Base-by-base conservation (phyloP, 169 alveolate genomes). In the Babesia caballi region DNA sequence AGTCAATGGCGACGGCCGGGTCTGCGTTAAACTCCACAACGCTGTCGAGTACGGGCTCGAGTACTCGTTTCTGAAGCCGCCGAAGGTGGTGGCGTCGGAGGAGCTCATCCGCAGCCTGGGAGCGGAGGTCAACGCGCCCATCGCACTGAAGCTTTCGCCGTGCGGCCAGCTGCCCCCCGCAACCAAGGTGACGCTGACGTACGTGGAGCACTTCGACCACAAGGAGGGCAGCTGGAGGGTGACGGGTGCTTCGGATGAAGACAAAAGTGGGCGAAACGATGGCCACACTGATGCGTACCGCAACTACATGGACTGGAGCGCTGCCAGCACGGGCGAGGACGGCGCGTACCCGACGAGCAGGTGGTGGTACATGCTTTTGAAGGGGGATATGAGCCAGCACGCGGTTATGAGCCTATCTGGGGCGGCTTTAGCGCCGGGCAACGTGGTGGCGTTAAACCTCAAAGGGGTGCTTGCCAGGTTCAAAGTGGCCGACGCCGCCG, bases 11-110 rank as follows among this genome's bases (percentile, higher is more conserved):
- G 40, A 40, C 53, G 6, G 28, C 9, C 27, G 9, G 49, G 80
- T 51, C 8, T 75, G 74, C 46, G 57, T 30, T 21, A 32, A 58
- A 35, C 61, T 75, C 21, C 85, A 66, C 70, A 75, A 58, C 40
- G 46, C 85, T 21, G 85, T 57, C 4, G 85, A 75, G 42, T 65
- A 63, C 65, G 81, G 70, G 23, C 8, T 50, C 35, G 85, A 75
- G 44, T 75, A 65, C 41, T 38, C 70, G 27, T 65, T 47, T 27
- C 59, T 75, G 23, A 65, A 65, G 36, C 66, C 77, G 21, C 68
- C 85, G 9, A 75, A 75, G 32, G 56, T 60, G 25, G 30, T 77
- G 25, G 66, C 82, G n/a, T 63, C 86, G n/a, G 86, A 77, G 40
- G 86, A 77, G 36, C 41, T 65, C 23, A 46, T 61, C 5, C 33